Base-by-base conservation (phyloP, 768 basidiomycete genomes). In the Phallus indusiatus region DNA sequence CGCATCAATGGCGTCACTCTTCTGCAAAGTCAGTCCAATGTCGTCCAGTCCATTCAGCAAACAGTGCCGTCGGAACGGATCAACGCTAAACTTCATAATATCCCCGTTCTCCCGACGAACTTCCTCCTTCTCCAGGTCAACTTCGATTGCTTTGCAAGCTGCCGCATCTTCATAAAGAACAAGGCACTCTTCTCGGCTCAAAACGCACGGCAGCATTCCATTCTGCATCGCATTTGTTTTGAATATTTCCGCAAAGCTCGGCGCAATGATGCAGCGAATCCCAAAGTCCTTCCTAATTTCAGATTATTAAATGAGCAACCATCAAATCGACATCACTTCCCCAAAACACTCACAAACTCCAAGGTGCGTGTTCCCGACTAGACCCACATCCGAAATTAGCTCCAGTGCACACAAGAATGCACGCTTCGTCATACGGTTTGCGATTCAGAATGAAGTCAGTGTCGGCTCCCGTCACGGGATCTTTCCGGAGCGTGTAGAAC, bases 1-100 rank as follows among this genome's bases (percentile, higher is more conserved):
- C 47, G 71, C 65, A 61, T 78, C 76, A 63, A 99, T 96, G n/a
- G 78, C 70, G 10, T 74, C 74, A 34, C 77, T 83, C 69, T 84
- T 85, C 71, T 90, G 85, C 76, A 99, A 76, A 48, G 96, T 99
- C 72, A 99, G 76, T 47, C 88, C 94, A 63, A 99, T 95, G 67
- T 97, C 96, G 70, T 99, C 96, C 64, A 98, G 75, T 34, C 96
- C 96, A 67, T 99, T 94, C 73, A 99, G 71, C 70, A 99, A 74
- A 70, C 96, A 94, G 69, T 95, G 90, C 57, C 91, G 78, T 62
- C 94, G 80, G 87, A 98, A 99, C 0, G 86, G 74, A 72, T 99
- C 96, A 53, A 86, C 83, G 42, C 78, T 76, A 75, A 99, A 99
- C 47, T 78, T 59, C 62, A 96, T 84, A 18, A 86, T 69, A 71